Base-by-base conservation (phyloP, 192 early-diverging fungal species). In the Diversispora epigaea region DNA sequence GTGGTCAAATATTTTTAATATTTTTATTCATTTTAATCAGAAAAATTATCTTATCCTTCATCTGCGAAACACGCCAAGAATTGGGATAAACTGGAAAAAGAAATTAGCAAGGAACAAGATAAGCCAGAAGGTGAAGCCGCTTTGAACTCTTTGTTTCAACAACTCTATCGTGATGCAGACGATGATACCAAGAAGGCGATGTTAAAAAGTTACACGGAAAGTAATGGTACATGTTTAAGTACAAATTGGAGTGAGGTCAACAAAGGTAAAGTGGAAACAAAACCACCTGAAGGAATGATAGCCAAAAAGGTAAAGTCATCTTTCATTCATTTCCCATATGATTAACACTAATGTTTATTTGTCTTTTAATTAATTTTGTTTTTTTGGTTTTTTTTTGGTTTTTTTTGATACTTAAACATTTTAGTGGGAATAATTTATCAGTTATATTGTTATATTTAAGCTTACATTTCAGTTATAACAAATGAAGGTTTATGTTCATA, bases 141-240 rank as follows among this genome's bases (percentile, higher is more conserved):
- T 25, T 82, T 98, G 73, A 96, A 98, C 81, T 84, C 90, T 55
- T 83, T 98, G 54, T 99, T 99, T 87, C 93, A 95, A 77, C 83
- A 90, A 45, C 94, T 99, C 65, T 99, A 96, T 80, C 89, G 87
- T 71, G 93, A 96, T 78, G 94, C 95, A 0, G 91, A 89, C 76
- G 91, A 93, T 21, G 93, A 99, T 60, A 92, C 93, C 8, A 86
- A 86, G 64, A 85, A 92, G 19, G 96, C 98, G 0, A 98, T 99
- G 98, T 91, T 97, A 88, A 99, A 99, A 86, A 94, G 93, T 78
- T 99, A 93, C 80, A 86, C 91, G 5, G 98, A 99, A 80, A 94
- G 91, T 81, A 94, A 94, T 67, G 98, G 98, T 32, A 99, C 98
- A 0, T 89, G 89, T 63, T 84, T 99, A 46, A 92, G 90, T 68